Conservation (phyloP, 1,139 yeast species). For the Geotrichum restrictum region DNA sequence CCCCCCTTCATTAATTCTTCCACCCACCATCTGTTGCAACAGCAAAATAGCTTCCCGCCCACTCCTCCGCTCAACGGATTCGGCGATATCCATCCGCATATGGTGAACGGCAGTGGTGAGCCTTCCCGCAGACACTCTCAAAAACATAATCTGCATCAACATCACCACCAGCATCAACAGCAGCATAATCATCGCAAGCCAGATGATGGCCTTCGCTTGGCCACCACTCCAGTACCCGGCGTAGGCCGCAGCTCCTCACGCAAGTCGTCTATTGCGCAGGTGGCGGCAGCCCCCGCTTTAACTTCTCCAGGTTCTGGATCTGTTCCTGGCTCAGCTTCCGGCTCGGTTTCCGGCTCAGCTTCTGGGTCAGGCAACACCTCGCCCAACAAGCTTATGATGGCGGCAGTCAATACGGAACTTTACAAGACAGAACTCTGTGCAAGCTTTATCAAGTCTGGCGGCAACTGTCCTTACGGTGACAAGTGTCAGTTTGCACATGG, state of each 20-base stretch:
- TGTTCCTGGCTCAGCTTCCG: constrained; percentile 13
- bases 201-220: constrained; percentile 2
- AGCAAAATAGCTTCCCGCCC: constrained; percentile 14
- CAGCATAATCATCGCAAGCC: constrained; percentile 16
- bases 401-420: constrained; percentile 59
- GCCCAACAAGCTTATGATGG: too few species aligned
- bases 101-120: neutral
- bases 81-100: neutral
- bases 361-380: constrained; percentile 25
- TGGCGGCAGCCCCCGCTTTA: neutral
- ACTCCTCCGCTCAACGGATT: constrained; percentile 10
- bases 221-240: constrained; percentile 3
- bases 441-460: constrained; percentile 63
- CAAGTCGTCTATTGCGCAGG: constrained; percentile 12
- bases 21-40: constrained; percentile 1
- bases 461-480: constrained; percentile 78
- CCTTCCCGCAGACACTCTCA: too few species aligned
- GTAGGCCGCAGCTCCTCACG: constrained; percentile 18
- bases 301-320: constrained; percentile 8
- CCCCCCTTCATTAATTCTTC: constrained; percentile 3
- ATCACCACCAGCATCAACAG: constrained; percentile 4
- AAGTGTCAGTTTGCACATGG: constrained; percentile 97
- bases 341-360: constrained; percentile 12
- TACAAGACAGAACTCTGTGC: constrained; percentile 91
- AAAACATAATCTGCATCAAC: constrained; percentile 1